These are phyloP conservation scores for Conticribra weissflogii DNA, from an alignment of 108 stramenopile species.

Conservation along the genomic window DNA sequence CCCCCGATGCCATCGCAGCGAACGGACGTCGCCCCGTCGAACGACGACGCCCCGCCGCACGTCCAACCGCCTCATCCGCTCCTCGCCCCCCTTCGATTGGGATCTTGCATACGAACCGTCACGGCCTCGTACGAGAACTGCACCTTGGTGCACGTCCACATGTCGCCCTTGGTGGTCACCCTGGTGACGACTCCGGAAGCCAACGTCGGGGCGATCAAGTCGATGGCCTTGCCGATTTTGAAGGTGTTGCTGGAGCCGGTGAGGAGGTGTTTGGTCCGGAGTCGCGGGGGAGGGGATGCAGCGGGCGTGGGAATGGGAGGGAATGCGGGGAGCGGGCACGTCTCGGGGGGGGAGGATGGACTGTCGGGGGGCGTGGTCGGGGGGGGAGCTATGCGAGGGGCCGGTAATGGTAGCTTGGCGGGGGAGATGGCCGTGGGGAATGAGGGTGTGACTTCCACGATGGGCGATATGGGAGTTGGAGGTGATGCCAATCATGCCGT, in stretches of 20 bases:
- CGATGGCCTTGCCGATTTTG: slow-evolving; percentile 26
- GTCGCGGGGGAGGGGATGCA: slow-evolving; percentile 13
- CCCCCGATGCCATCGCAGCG: too few relatives aligned
- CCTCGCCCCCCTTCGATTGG: slow-evolving; percentile 32
- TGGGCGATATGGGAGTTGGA: not conserved
- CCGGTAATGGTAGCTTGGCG: too few relatives aligned
- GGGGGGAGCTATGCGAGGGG: too few relatives aligned
- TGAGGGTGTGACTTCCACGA: too few relatives aligned
- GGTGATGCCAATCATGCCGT: not conserved
- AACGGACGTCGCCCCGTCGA: not conserved
- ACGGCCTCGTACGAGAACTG: slow-evolving; percentile 46
- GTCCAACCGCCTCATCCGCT: slow-evolving; percentile 49
- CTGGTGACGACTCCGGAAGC: slow-evolving; percentile 35
- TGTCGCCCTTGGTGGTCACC: slow-evolving; percentile 52
- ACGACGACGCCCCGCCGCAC: not conserved
- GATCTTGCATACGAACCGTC: slow-evolving; percentile 21
- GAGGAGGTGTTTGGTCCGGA: slow-evolving; percentile 33
- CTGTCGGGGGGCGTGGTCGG: too few relatives aligned
- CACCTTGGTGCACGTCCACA: slow-evolving; percentile 49
- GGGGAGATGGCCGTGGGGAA: too few relatives aligned
- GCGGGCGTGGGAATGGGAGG: slow-evolving; percentile 3
- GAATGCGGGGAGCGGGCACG: not conserved
- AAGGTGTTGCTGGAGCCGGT: slow-evolving; percentile 42
- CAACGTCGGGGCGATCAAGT: slow-evolving; percentile 37
- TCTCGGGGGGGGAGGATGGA: too few relatives aligned